Percentiles rank a stretch among this genome's conserved stretches.
These are phyloP conservation scores for Ceratocystis diversiconidia DNA, from an alignment of 2,329 filamentous ascomycete genomes.

Conservation along the genomic window DNA sequence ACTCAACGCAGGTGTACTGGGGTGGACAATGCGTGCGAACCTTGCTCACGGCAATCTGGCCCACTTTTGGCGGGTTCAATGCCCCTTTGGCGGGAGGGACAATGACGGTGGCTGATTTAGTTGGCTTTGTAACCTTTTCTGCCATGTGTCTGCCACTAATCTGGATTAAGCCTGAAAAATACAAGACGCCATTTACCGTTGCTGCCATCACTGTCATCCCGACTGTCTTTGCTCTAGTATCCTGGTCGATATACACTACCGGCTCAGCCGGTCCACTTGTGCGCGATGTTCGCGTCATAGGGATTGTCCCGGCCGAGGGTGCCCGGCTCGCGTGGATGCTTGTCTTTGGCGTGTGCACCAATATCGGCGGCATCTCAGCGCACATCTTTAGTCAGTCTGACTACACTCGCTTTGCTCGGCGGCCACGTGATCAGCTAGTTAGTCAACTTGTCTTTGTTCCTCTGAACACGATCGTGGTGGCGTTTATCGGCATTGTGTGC, in stretches of 20 bases:
- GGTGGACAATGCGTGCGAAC: slow-evolving; percentile 25
- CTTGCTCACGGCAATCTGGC: slow-evolving; percentile 33
- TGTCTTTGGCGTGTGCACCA: slow-evolving; percentile 24
- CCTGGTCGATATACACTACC: slow-evolving; percentile 33
- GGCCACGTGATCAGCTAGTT: slow-evolving; percentile 20
- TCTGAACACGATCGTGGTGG: slow-evolving; percentile 25
- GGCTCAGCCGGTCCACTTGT: slow-evolving; percentile 32
- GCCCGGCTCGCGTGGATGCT: slow-evolving; percentile 23
- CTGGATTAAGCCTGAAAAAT: slow-evolving; percentile 35
- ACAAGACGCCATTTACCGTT: slow-evolving; percentile 32
- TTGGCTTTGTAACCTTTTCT: slow-evolving; percentile 27
- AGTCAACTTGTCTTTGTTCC: slow-evolving; percentile 31
- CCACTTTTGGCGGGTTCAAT: slow-evolving; percentile 32
- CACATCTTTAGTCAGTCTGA: slow-evolving; percentile 24
- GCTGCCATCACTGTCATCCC: slow-evolving; percentile 31
- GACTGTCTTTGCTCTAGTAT: slow-evolving; percentile 29
- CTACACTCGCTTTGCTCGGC: slow-evolving; percentile 23
- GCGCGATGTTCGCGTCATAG: slow-evolving; percentile 20
- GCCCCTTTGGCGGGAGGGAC: slow-evolving; percentile 24
- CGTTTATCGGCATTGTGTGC: slow-evolving; percentile 27
- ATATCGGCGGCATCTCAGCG: slow-evolving; percentile 23
- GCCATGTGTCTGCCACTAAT: slow-evolving; percentile 33
- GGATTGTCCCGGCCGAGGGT: slow-evolving; percentile 18
- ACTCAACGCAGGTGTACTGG: slow-evolving; percentile 29
- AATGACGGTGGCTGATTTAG: slow-evolving; percentile 29